A percentile compares a stretch with the other conserved stretches of the same genome.
Conservation (phyloP, 257 asterid species). For the Petunia axillaris region DNA sequence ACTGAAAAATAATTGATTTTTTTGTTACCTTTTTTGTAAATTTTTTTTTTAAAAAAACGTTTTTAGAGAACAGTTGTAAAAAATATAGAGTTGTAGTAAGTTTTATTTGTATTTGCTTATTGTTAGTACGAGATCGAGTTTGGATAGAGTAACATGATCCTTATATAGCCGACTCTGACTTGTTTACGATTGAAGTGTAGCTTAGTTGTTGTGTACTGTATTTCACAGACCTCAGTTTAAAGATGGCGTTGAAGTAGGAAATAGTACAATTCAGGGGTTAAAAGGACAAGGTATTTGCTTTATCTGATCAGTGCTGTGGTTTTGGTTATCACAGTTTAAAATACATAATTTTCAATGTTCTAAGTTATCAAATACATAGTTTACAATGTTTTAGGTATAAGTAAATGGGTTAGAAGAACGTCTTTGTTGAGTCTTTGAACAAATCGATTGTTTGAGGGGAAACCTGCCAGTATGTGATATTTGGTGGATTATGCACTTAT, state of each 20-base stretch:
- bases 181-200: neutral
- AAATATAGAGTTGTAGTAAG: neutral
- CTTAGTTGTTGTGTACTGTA: neutral
- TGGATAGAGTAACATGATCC: neutral
- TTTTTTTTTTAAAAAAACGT: neutral
- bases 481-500: neutral
- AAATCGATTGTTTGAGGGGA: neutral
- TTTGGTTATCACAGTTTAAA: neutral
- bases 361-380: neutral
- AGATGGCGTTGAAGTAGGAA: neutral
- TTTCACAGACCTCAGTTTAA: neutral
- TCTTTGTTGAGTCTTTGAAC: neutral
- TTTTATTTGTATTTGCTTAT: neutral
- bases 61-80: neutral
- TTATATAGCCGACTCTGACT: neutral
- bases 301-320: neutral
- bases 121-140: neutral
- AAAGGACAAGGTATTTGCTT: neutral
- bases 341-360: neutral
- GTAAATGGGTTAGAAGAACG: neutral
- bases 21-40: neutral
- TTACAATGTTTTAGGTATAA: neutral
- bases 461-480: neutral
- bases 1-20: neutral
- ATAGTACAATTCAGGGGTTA: neutral